These are phyloP conservation scores for Tricholoma sp. DNA, from an alignment of 768 basidiomycete species.

Conservation along the genomic window DNA sequence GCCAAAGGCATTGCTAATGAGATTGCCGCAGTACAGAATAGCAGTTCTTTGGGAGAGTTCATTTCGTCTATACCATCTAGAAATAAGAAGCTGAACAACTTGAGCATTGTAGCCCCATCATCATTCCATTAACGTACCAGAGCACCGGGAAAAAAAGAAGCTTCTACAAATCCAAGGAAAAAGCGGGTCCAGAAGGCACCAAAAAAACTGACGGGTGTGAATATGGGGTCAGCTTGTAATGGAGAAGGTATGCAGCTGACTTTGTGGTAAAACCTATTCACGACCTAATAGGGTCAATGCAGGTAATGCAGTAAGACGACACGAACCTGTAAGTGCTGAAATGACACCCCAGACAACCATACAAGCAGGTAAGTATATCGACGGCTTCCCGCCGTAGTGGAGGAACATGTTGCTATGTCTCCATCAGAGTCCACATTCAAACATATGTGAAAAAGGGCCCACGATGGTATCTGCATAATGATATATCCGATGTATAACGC, in stretches of 20 bases:
- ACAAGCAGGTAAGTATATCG: conserved; percentile 59
- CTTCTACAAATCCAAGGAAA: conserved; percentile 67
- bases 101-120: neutral
- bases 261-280: conserved; percentile 33
- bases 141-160: conserved; percentile 69
- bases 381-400: conserved; percentile 63
- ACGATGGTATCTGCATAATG: conserved; percentile 79
- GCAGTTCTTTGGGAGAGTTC: conserved; percentile 76
- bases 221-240: neutral
- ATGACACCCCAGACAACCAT: conserved; percentile 73
- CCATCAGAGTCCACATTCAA: neutral
- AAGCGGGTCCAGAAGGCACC: conserved; percentile 72
- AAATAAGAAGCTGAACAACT: conserved; percentile 45
- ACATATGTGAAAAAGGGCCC: conserved; percentile 18
- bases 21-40: conserved; percentile 66
- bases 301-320: neutral
- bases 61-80: conserved; percentile 74
- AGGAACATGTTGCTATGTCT: conserved; percentile 66
- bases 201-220: conserved; percentile 43
- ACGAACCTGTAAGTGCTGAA: conserved; percentile 47
- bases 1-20: conserved; percentile 86
- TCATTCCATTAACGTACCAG: conserved; percentile 19
- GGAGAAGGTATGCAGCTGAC: conserved; percentile 17
- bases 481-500: conserved; percentile 73
- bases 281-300: neutral